These are phyloP conservation scores for Zoysia japonica DNA, from an alignment of 176 grass and related monocot species.

Conservation along the genomic window DNA sequence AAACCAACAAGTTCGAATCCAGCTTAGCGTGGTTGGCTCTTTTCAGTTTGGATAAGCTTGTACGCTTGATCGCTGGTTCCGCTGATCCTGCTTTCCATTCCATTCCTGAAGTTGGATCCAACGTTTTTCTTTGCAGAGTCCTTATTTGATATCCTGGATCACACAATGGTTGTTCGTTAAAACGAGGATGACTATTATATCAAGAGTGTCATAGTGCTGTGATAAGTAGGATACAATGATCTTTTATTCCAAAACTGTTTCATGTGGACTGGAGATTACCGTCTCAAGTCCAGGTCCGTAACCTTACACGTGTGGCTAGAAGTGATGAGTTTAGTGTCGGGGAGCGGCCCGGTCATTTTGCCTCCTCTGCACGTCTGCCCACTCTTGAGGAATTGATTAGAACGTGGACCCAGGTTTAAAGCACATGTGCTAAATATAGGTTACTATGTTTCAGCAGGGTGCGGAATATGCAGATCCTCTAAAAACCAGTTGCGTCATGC, in stretches of 20 bases:
- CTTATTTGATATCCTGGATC: neutral
- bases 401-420: neutral
- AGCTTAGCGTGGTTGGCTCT: neutral
- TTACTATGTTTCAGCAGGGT: neutral
- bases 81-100: neutral
- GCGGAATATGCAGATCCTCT: neutral
- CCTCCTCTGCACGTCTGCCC: neutral
- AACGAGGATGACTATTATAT: neutral
- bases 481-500: neutral
- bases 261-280: neutral
- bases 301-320: neutral
- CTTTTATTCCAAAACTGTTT: neutral
- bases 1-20: neutral
- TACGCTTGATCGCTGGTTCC: neutral
- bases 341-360: neutral
- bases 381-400: neutral
- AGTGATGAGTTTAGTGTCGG: neutral
- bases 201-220: neutral
- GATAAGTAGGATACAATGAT: neutral
- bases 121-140: neutral
- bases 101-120: neutral
- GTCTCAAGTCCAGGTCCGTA: neutral
- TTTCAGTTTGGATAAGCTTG: neutral
- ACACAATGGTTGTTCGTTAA: neutral
- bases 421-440: constrained; percentile 20